A percentile compares a stretch with the other conserved stretches of the same genome.
phyloP scores from a whole-genome alignment of 1,284 basidiomycete genomes.

The Cutaneotrichosporon sp. region DNA sequence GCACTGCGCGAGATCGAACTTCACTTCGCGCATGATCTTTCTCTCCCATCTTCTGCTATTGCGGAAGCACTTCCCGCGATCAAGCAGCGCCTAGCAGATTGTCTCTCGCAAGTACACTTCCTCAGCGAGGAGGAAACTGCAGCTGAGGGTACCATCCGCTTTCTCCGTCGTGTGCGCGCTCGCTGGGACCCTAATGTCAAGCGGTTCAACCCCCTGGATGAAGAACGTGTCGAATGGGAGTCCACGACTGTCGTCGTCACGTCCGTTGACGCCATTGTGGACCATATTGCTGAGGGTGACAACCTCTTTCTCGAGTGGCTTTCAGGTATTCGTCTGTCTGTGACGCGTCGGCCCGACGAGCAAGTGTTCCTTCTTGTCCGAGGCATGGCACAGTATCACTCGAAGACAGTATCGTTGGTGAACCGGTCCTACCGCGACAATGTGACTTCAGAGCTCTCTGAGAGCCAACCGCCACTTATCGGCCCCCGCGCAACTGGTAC shows the following conservation, averaged over 20 bases:
- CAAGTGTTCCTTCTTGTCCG: constrained; percentile 44
- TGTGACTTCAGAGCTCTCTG: constrained; percentile 28
- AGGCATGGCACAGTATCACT: constrained; percentile 40
- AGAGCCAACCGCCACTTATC: not conserved
- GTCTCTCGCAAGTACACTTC: constrained; percentile 28
- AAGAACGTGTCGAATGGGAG: constrained; percentile 47
- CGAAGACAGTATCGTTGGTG: constrained; percentile 28
- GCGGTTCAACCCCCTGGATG: constrained; percentile 33
- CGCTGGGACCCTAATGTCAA: constrained; percentile 29
- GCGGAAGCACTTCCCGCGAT: constrained; percentile 41
- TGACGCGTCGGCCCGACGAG: constrained; percentile 20
- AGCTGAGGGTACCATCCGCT: constrained; percentile 34
- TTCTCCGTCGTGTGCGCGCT: constrained; percentile 39
- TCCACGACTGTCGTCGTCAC: constrained; percentile 33
- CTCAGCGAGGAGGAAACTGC: constrained; percentile 26
- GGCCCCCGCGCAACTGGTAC: not conserved
- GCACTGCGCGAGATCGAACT: constrained; percentile 43
- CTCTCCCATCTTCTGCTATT: constrained; percentile 32
- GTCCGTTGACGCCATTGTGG: constrained; percentile 39
- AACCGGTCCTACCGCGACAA: constrained; percentile 35
- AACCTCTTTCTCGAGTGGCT: constrained; percentile 31
- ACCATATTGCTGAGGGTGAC: constrained; percentile 26
- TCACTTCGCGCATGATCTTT: constrained; percentile 42
- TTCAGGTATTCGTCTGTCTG: constrained; percentile 24
- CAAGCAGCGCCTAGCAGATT: constrained; percentile 27